Evolutionary conservation across 495 filamentous ascomycete species (phyloP).

Genomic region (Penicillium daleae): DNA sequence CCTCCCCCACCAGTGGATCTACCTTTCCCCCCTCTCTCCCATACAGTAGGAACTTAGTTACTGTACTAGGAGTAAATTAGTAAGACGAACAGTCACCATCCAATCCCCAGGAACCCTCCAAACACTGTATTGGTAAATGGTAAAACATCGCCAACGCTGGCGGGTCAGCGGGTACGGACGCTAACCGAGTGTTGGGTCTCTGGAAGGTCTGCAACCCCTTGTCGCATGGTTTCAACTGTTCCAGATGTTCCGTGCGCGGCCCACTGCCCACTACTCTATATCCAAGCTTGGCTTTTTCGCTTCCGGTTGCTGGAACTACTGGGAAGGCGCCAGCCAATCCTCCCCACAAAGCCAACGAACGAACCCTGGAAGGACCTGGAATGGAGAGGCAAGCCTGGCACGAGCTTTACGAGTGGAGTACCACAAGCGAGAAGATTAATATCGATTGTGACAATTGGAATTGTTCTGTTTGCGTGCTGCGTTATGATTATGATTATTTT

Average conservation of each 20-base stretch:
- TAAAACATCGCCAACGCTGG: background rate
- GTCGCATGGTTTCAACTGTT: background rate
- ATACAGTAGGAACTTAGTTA: too few relatives aligned
- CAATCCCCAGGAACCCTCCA: background rate
- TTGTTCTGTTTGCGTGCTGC: background rate
- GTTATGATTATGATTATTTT: too few relatives aligned
- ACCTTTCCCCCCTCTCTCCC: background rate
- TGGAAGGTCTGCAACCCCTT: background rate
- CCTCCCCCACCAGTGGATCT: constrained; percentile 5
- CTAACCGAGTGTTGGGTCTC: background rate
- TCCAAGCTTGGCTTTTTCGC: background rate
- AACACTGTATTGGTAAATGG: background rate
- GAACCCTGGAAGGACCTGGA: background rate
- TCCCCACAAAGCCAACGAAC: background rate
- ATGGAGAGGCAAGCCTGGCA: background rate
- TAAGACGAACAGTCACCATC: too few relatives aligned
- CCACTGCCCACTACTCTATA: too few relatives aligned
- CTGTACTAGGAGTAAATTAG: too few relatives aligned
- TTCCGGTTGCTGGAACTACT: constrained; percentile 14
- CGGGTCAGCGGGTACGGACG: background rate
- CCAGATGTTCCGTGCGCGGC: constrained; percentile 1
- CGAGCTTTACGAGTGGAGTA: background rate
- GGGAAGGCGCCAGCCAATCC: background rate
- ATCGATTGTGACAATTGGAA: background rate
- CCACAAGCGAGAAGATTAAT: constrained; percentile 1